These are phyloP conservation scores for Trichomonas gallinae DNA, from an alignment of 208 protist genomes.

Conservation along the genomic window DNA sequence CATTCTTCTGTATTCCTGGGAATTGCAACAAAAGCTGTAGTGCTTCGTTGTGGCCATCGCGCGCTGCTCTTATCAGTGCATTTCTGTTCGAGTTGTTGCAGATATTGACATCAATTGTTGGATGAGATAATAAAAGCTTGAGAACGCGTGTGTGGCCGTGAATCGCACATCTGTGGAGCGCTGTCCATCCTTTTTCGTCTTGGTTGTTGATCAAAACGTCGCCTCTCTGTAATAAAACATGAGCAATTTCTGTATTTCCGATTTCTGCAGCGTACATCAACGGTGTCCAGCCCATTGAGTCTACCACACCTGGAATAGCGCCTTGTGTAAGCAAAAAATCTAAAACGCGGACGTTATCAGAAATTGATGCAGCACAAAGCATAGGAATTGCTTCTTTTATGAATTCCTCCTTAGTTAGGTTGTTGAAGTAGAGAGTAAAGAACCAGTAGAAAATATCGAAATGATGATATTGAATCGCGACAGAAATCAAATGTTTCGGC, in stretches of 20 bases:
- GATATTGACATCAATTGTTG: neutral
- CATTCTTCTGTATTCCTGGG: neutral
- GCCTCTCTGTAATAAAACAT: neutral
- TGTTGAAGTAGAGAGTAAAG: neutral
- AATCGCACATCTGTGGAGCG: neutral
- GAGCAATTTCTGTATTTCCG: neutral
- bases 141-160: neutral
- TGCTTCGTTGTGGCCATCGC: neutral
- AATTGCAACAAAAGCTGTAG: neutral
- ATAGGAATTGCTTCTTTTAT: neutral
- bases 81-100: neutral
- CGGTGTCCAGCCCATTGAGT: neutral
- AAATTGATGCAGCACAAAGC: neutral
- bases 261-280: neutral
- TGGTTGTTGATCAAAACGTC: neutral
- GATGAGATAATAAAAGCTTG: neutral
- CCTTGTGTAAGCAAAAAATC: neutral
- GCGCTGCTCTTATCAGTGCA: neutral
- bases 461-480: neutral
- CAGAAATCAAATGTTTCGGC: neutral
- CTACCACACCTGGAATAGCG: neutral
- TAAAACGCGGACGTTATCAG: neutral
- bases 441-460: neutral
- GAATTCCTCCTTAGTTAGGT: neutral
- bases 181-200: neutral